A percentile compares a stretch with the other conserved stretches of the same genome.
phyloP scores from a whole-genome alignment of 2,329 filamentous ascomycete genomes.

The Scytalidium lignicola region DNA sequence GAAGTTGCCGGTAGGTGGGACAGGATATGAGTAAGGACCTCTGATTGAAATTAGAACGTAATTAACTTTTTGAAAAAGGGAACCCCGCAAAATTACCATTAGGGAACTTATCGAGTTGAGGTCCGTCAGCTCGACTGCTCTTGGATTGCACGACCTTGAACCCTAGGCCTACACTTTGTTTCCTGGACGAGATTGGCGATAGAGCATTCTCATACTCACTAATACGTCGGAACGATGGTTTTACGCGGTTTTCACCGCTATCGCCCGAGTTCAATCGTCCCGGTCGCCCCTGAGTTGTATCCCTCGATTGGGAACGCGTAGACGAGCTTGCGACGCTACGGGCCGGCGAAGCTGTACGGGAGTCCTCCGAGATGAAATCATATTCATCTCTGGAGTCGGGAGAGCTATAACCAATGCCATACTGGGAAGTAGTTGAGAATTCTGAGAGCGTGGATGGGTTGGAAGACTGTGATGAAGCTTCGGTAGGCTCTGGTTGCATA shows the following conservation, averaged over 20 bases:
- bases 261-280: slow-evolving; percentile 44
- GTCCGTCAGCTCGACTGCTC: slow-evolving; percentile 15
- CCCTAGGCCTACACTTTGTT: slow-evolving; percentile 35
- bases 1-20: slow-evolving; percentile 86
- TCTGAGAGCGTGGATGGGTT: slow-evolving; percentile 32
- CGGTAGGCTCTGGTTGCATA: slow-evolving; percentile 58
- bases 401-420: slow-evolving; percentile 45
- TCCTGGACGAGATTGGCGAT: slow-evolving; percentile 40
- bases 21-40: slow-evolving; percentile 85
- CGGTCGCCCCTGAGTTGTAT: slow-evolving; percentile 38
- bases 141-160: slow-evolving; percentile 52
- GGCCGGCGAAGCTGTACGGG: slow-evolving; percentile 9
- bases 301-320: slow-evolving; percentile 25
- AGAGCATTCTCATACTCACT: slow-evolving; percentile 57
- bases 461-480: slow-evolving; percentile 39
- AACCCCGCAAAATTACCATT: slow-evolving; percentile 57
- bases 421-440: slow-evolving; percentile 38
- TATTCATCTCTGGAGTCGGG: slow-evolving; percentile 10
- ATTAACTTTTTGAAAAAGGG: neutral
- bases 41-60: slow-evolving; percentile 42
- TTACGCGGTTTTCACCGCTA: slow-evolving; percentile 21
- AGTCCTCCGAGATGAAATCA: slow-evolving; percentile 33
- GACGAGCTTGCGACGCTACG: slow-evolving; percentile 10
- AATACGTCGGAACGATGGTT: slow-evolving; percentile 40
- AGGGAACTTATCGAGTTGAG: slow-evolving; percentile 53